Evolutionary conservation across 768 basidiomycete species (phyloP), one percentile per base, ranked within the genome.

Genomic region (Mycena vitilis): DNA sequence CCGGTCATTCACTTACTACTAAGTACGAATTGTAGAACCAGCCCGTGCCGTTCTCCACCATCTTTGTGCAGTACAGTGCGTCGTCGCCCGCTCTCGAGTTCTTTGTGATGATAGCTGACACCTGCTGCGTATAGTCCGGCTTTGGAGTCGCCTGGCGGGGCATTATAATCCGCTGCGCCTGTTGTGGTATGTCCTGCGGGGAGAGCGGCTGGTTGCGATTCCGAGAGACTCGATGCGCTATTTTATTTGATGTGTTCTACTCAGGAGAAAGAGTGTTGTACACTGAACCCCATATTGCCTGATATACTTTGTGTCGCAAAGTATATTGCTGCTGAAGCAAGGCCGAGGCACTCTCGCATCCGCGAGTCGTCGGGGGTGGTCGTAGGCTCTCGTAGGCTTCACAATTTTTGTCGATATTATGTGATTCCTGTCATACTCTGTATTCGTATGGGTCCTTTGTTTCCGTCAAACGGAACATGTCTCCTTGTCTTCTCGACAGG

Each of bases 121-220:
- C 5, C 10, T 7, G 20, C 7, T 63, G 15, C 10, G 15, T 40
- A 2, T 71, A 90, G 89, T 81, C 47, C 82, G 80, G 42, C 78
- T 90, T 10, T 86, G 86, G 81, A 78, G 78, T 11, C 81, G 81
- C 42, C 82, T 90, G 5, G 82, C 84, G 36, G 79, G 73, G 38
- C 87, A 89, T 72, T 90, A 90, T 74, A 87, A 88, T 71, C 89
- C 89, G 0, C 74, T 89, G 52, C 85, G 87, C 25, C 77, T 90
- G 25, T 75, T 87, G 51, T 83, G 80, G 69, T 81, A 79, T 62
- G 75, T 90, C 22, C 75, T 89, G 54, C 77, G 78, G 13, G 89
- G 89, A 1, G 80, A 81, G 67, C 78, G 84, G 63, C 78, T 90
- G 1, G 81, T 81, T 30, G 84, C 86, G 12, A 88, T 89, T 58